These are phyloP conservation scores for Pleurozium schreberi DNA, from an alignment of 225 moss, liverwort and hornwort species.

Conservation along the genomic window DNA sequence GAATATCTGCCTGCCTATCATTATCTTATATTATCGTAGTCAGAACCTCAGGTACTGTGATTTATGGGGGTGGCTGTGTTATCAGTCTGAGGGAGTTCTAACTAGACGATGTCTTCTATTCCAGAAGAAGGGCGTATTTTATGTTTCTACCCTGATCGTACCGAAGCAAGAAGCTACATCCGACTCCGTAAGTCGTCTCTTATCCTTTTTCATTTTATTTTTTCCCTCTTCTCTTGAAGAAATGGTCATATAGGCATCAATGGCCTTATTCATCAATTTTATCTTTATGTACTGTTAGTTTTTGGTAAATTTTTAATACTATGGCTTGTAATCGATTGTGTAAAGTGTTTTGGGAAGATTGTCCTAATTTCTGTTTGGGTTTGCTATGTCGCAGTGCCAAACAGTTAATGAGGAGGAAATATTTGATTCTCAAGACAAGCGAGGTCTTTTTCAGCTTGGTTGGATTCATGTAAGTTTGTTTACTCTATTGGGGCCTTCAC, in stretches of 20 bases:
- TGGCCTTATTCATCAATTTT: not conserved
- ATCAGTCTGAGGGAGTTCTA: not conserved
- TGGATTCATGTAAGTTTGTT: constrained; percentile 84
- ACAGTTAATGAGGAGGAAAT: constrained; percentile 96
- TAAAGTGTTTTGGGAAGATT: not conserved
- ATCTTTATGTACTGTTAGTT: not conserved
- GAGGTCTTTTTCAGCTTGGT: constrained; percentile 90
- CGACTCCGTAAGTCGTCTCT: constrained; percentile 63
- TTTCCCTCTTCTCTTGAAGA: not conserved
- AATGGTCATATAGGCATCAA: not conserved
- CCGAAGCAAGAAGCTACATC: constrained; percentile 98
- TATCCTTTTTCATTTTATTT: not conserved
- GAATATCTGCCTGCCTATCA: not conserved
- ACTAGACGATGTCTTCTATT: not conserved
- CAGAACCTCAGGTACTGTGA: not conserved
- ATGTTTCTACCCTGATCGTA: constrained; percentile 77
- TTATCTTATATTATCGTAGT: not conserved
- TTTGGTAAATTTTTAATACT: not conserved
- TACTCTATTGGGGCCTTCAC: not conserved
- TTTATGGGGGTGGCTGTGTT: not conserved
- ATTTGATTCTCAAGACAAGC: constrained; percentile 87
- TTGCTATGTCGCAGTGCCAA: constrained; percentile 60
- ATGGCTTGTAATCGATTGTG: not conserved
- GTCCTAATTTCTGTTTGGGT: not conserved
- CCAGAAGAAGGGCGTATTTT: constrained; percentile 82